Percentiles rank a stretch among this genome's conserved stretches.
Evolutionary conservation across 2,329 filamentous ascomycete species (phyloP).

Genomic region (Penicillium nordicum): DNA sequence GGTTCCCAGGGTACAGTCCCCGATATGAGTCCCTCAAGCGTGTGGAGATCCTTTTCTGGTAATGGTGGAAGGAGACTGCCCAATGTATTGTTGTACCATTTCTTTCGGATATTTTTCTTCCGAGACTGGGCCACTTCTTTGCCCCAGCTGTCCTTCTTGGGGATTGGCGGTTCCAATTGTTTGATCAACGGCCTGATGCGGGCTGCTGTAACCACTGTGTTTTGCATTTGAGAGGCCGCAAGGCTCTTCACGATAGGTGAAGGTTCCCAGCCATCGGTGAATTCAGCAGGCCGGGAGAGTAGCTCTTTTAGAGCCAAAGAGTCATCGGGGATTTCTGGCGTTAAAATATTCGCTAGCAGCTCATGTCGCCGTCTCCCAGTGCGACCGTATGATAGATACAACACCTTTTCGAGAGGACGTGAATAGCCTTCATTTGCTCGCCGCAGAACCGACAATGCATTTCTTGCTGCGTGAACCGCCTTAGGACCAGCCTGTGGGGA

Average conservation of each 20-base stretch:
- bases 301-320: slow-evolving; percentile 19
- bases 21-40: slow-evolving; percentile 34
- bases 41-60: slow-evolving; percentile 34
- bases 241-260: slow-evolving; percentile 32
- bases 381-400: slow-evolving; percentile 57
- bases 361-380: slow-evolving; percentile 51
- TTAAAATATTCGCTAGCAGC: slow-evolving; percentile 41
- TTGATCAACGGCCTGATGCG: slow-evolving; percentile 26
- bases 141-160: slow-evolving; percentile 37
- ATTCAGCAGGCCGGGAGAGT: slow-evolving; percentile 17
- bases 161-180: slow-evolving; percentile 29
- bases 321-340: slow-evolving; percentile 24
- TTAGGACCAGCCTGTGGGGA: slow-evolving; percentile 21
- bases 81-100: slow-evolving; percentile 37
- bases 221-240: slow-evolving; percentile 34
- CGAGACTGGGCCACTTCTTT: slow-evolving; percentile 30
- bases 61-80: slow-evolving; percentile 38
- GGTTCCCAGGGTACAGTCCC: slow-evolving; percentile 32
- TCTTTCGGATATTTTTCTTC: slow-evolving; percentile 33
- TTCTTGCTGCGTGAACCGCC: slow-evolving; percentile 21
- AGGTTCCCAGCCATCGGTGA: slow-evolving; percentile 35
- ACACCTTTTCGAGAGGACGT: slow-evolving; percentile 49
- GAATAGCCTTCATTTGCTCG: slow-evolving; percentile 57
- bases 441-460: slow-evolving; percentile 44
- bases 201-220: slow-evolving; percentile 26